Percentiles rank a stretch among this genome's conserved stretches.
Conservation (phyloP, 805 yeast species). For the Yarrowia phangngaensis region DNA sequence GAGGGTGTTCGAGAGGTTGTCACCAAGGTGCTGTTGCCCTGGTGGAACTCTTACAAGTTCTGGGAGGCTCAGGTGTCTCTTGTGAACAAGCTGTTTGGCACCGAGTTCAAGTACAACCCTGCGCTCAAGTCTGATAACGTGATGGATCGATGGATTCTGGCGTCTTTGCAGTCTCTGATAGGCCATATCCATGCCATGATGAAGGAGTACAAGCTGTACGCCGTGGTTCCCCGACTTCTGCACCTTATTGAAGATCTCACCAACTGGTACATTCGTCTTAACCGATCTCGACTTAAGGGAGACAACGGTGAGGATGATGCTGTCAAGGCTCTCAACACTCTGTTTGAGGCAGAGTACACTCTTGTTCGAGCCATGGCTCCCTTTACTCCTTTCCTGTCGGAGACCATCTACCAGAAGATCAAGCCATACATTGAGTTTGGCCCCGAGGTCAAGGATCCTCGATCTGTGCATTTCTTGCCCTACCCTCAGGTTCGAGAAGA, state of each 20-base stretch:
- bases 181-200: slow-evolving; percentile 84
- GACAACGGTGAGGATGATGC: slow-evolving; percentile 84
- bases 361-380: slow-evolving; percentile 97
- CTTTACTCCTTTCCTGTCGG: slow-evolving; percentile 94
- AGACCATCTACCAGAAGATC: slow-evolving; percentile 77
- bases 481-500: slow-evolving; percentile 82
- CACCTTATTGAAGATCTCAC: slow-evolving; percentile 89
- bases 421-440: slow-evolving; percentile 45
- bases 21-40: slow-evolving; percentile 90
- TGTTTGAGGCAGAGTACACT: slow-evolving; percentile 84
- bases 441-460: slow-evolving; percentile 52
- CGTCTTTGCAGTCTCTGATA: slow-evolving; percentile 90
- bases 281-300: slow-evolving; percentile 97
- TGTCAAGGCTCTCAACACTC: slow-evolving; percentile 78
- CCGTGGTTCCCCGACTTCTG: slow-evolving; percentile 91
- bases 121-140: slow-evolving; percentile 68
- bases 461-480: slow-evolving; percentile 91
- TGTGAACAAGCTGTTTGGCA: slow-evolving; percentile 66
- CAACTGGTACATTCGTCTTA: slow-evolving; percentile 97
- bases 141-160: slow-evolving; percentile 96
- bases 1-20: slow-evolving; percentile 99
- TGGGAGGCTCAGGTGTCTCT: slow-evolving; percentile 90
- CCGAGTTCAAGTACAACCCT: slow-evolving; percentile 71
- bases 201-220: slow-evolving; percentile 83
- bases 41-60: slow-evolving; percentile 98